Evolutionary conservation across 176 grass and related monocot species (phyloP), one percentile per base, ranked within the genome.

Genomic region (Oryza longistaminata): DNA sequence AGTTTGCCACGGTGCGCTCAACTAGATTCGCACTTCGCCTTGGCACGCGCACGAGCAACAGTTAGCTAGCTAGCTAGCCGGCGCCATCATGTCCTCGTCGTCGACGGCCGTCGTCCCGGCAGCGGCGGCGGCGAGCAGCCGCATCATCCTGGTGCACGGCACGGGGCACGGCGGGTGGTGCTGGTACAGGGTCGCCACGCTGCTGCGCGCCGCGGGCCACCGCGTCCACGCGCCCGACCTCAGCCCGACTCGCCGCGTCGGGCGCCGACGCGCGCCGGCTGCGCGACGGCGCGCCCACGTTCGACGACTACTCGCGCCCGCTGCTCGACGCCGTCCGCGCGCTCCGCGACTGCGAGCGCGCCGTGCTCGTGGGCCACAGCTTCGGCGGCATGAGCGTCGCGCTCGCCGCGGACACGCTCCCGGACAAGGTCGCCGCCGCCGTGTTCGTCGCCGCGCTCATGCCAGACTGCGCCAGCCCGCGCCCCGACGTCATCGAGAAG

Each of bases 401-500:
- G 39, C 31, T 90, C 62, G 93, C 93, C 55, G 87, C 87, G 1
- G 90, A 95, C 82, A 22, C 3, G 40, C 81, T 88, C 73, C 93
- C 88, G 11, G 82, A 92, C 46, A 95, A 92, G 72, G 75, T 95
- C 4, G 90, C 88, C 0, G 93, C 70, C 43, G 83, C 90, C 4
- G 88, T 95, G 25, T 95, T 92, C 64, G 40, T 95, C 68, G 61
- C 93, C 9, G 87, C 93, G 12, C 90, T 95, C 88, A 35, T 90
- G 83, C 90, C 90, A 6, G 85, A 90, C 73, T 85, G 58, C 48
- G 11, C 27, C 21, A 19, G 16, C 29, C 81, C 66, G 13, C 71
- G 42, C 52, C 68, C 42, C 15, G 39, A 43, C 19, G 31, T 88
- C 76, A 22, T 85, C 21, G 60, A 89, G 13, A 44, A 87, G 71